Conservation (phyloP, 2,329 filamentous ascomycete species). For the Xylariaceae sp. region DNA sequence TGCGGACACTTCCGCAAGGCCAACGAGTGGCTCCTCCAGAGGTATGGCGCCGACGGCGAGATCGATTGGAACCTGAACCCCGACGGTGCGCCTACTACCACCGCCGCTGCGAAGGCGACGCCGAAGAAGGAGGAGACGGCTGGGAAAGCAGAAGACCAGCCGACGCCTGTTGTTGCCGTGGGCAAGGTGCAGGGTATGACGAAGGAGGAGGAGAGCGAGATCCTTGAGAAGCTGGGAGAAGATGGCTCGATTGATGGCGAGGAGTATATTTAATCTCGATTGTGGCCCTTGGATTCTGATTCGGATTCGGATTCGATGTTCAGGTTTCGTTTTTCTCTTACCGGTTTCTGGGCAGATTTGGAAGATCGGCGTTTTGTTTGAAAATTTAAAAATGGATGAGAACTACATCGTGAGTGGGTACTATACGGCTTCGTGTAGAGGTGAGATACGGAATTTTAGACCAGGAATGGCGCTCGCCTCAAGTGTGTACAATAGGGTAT, state of each 20-base stretch:
- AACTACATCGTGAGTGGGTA: no score
- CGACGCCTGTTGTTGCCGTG: slow-evolving; percentile 30
- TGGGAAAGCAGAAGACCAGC: slow-evolving; percentile 15
- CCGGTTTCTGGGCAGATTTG: no score
- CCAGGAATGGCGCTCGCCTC: no score
- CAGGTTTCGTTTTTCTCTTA: no score
- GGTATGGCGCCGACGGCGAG: slow-evolving; percentile 79
- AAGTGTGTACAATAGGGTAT: no score
- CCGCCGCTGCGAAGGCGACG: slow-evolving; percentile 26
- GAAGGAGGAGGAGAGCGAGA: slow-evolving; percentile 35
- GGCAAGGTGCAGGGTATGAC: not conserved
- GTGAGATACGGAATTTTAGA: no score
- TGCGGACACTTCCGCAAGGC: slow-evolving; percentile 81
- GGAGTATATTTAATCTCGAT: not conserved
- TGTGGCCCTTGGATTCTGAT: no score
- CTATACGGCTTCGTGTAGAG: no score
- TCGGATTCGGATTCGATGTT: slow-evolving; percentile 3
- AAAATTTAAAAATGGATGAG: no score
- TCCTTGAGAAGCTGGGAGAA: slow-evolving; percentile 39
- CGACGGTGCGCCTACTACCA: slow-evolving; percentile 36
- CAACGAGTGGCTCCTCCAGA: slow-evolving; percentile 80
- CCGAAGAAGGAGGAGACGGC: slow-evolving; percentile 26
- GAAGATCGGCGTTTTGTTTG: no score
- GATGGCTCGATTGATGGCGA: slow-evolving; percentile 25
- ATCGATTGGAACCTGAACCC: slow-evolving; percentile 80